Evolutionary conservation across 2,329 filamentous ascomycete genomes (phyloP).

Genomic region (Coniochaeta pulveracea): DNA sequence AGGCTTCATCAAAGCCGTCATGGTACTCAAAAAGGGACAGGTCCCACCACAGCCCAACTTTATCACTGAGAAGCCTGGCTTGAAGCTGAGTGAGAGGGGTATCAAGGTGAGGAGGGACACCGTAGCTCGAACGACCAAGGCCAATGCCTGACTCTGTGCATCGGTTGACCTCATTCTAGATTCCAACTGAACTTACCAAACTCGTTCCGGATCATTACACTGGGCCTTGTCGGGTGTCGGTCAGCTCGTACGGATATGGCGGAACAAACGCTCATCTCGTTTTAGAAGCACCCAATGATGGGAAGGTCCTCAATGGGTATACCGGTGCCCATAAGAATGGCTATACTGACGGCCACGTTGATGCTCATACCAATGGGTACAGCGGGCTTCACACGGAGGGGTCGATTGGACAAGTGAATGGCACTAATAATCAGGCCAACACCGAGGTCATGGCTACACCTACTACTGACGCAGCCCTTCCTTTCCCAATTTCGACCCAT

Average conservation of each 20-base stretch:
- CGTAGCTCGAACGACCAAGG: too few relatives aligned
- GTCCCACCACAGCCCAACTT: slow-evolving; percentile 9
- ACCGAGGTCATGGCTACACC: neutral
- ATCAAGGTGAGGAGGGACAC: neutral
- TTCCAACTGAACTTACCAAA: neutral
- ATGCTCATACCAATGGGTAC: neutral
- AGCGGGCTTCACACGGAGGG: slow-evolving; percentile 9
- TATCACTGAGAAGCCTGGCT: slow-evolving; percentile 13
- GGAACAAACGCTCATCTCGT: slow-evolving; percentile 3
- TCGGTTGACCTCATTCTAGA: slow-evolving; percentile 9
- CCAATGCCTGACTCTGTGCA: too few relatives aligned
- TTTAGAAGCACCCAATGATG: neutral
- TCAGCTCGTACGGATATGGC: slow-evolving; percentile 4
- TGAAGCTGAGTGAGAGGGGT: slow-evolving; percentile 32
- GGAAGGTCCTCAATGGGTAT: too few relatives aligned
- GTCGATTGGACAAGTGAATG: neutral
- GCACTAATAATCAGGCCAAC: neutral
- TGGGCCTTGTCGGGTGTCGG: neutral
- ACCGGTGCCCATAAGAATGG: too few relatives aligned
- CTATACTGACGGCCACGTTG: neutral
- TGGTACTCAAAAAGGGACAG: slow-evolving; percentile 31
- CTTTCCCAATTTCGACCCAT: neutral
- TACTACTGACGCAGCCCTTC: neutral
- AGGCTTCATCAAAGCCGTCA: slow-evolving; percentile 19
- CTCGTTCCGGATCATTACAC: neutral